These are phyloP conservation scores for Amanita brunnescens DNA, from an alignment of 768 basidiomycete species.

Conservation along the genomic window DNA sequence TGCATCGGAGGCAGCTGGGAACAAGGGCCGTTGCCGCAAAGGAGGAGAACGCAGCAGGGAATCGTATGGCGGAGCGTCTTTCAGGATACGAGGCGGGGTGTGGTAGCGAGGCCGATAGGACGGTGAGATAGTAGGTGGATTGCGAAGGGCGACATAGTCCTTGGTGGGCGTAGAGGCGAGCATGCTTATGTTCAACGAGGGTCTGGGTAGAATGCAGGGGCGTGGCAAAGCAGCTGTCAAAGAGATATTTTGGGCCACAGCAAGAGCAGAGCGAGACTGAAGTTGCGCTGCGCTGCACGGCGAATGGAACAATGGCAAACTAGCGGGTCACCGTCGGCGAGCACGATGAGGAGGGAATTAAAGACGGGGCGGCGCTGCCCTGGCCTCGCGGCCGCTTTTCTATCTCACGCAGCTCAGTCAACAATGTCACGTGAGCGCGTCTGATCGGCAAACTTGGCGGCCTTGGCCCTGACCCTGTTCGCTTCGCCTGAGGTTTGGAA, in stretches of 20 bases:
- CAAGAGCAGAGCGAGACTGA: conserved; percentile 1
- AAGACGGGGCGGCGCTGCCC: conserved; percentile 18
- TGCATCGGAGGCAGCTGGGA: conserved; percentile 18
- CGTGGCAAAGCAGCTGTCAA: conserved; percentile 13
- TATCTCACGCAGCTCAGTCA: conserved; percentile 32
- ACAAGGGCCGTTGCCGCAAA: conserved; percentile 36
- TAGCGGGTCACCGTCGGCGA: conserved; percentile 15
- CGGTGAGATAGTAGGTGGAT: conserved; percentile 25
- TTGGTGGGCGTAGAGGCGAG: conserved; percentile 37
- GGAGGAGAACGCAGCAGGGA: conserved; percentile 60
- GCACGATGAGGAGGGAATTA: conserved; percentile 14
- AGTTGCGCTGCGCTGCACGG: conserved; percentile 2
- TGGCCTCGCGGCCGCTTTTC: conserved; percentile 21
- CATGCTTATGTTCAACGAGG: conserved; percentile 25
- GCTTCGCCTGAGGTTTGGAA: too few relatives aligned
- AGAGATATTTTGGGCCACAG: conserved; percentile 6
- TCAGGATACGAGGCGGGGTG: conserved; percentile 25
- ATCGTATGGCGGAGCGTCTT: conserved; percentile 30
- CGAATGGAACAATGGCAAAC: conserved; percentile 1
- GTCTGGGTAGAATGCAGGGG: conserved; percentile 16
- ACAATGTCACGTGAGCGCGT: conserved; percentile 40
- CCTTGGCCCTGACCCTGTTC: background rate
- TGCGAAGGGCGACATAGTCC: conserved; percentile 24
- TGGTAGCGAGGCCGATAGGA: conserved; percentile 27
- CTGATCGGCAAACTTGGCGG: background rate